Evolutionary conservation across 345 rosid genomes (phyloP), one percentile per base, ranked within the genome.

Genomic region (Linum lewisii): DNA sequence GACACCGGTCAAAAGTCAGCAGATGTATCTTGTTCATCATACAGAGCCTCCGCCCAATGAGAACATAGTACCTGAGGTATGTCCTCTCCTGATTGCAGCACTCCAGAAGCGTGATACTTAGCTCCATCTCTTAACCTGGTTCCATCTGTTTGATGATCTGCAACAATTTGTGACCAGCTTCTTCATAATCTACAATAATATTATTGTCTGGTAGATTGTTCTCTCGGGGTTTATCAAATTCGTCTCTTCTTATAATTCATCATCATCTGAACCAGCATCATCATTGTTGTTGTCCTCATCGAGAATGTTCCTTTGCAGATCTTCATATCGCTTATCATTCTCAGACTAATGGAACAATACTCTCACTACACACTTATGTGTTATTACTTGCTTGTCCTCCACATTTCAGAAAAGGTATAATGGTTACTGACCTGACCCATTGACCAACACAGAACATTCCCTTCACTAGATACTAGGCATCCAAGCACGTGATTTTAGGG

Each of bases 101-200:
- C 24, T 52, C 55, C 4, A 52, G 13, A 2, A 52, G 24, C 55
- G 20, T 52, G 13, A n/a, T 23, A 20, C 55, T 19, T 5, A 52
- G 7, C 55, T 52, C 24, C 23, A 52, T n/a, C 55, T 52, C 55
- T 4, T 52, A 9, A 18, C 23, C 24, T 20, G 55, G 55, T 23
- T n/a, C 55, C 0, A 52, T 7, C 32, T 26, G n/a, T n/a, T n/a
- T n/a, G 7, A 13, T 52, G 0, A 52, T 4, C 3, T 9, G 2
- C 15, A 38, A 2, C 45, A 38, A 13, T 15, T 38, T 38, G 45
- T 38, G 45, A 2, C 45, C 97, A 42, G 95, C 97, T 76, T 89
- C 97, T 80, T 93, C 97, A 68, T 87, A 93, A 69, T 87, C 94
- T 52, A 87, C 95, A 63, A 95, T 93, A 95, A 89, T 97, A 93